Percentiles rank a stretch among this genome's conserved stretches.
phyloP scores from a whole-genome alignment of 2,329 filamentous ascomycete genomes.

The Magnaporthiopsis incrustans region DNA sequence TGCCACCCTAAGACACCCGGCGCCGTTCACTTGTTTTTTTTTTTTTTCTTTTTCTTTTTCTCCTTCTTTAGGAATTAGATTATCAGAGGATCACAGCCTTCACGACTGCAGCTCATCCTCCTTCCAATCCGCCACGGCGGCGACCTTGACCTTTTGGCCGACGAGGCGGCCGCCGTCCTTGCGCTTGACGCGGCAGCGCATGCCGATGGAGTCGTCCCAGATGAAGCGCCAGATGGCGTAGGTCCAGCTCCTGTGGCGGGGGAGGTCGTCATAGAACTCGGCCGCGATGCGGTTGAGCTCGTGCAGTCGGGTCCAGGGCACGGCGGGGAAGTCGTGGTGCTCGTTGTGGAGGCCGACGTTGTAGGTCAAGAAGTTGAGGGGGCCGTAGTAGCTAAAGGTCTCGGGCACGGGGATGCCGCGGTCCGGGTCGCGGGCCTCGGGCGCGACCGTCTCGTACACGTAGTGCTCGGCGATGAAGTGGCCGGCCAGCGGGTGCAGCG shows the following conservation, averaged over 20 bases:
- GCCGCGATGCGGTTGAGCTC: constrained; percentile 69
- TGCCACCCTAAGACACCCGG: no score
- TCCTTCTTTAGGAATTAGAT: not conserved
- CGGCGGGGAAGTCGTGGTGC: constrained; percentile 96
- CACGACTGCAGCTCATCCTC: constrained; percentile 61
- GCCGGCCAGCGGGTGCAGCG: constrained; percentile 85
- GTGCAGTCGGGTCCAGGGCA: constrained; percentile 86
- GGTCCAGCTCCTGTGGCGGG: constrained; percentile 82
- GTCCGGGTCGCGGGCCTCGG: constrained; percentile 45
- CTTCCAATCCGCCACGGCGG: constrained; percentile 50
- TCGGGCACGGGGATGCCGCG: constrained; percentile 69
- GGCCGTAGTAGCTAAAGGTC: constrained; percentile 95
- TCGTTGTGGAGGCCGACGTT: constrained; percentile 98
- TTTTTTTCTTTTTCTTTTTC: no score
- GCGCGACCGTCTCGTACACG: constrained; percentile 60
- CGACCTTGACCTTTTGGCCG: constrained; percentile 25
- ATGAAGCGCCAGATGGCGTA: constrained; percentile 96
- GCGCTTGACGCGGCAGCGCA: constrained; percentile 90
- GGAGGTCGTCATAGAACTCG: constrained; percentile 88
- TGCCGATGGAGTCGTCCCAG: constrained; percentile 77
- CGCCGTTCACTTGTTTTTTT: no score
- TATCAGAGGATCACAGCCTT: constrained; percentile 8
- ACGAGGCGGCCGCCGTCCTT: constrained; percentile 64
- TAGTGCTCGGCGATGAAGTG: constrained; percentile 99
- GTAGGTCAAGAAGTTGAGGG: constrained; percentile 86